Evolutionary conservation across 2,329 filamentous ascomycete genomes (phyloP), one percentile per base, ranked within the genome.

Genomic region (Colletotrichum noveboracense): DNA sequence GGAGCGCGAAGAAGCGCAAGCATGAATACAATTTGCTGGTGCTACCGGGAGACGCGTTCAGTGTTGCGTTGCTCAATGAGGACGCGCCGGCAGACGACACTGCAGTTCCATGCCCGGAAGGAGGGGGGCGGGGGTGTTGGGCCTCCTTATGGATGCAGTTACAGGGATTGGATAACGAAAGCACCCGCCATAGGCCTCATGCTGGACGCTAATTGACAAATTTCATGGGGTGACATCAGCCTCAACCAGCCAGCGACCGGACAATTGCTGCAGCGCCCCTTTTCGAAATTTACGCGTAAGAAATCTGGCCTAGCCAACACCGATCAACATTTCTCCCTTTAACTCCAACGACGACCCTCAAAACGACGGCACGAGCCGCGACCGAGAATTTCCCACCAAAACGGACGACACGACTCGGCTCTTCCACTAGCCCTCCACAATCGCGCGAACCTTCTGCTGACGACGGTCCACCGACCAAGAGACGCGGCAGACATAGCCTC

Each of bases 171-270:
- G 74, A 73, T 64, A 73, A 73, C 58, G 56, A 48, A 28, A 64
- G 26, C 58, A 60, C 48, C n/a, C 38, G 48, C 65, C 58, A 61
- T 74, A 69, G 74, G 74, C 55, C 48, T 58, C 43, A 65, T 60
- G 13, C 56, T n/a, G 24, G 38, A 36, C 71, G 71, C 74, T 75
- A 70, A 70, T 76, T 70, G 74, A 61, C 74, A 76, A 75, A 55
- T 64, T 76, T 75, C 66, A 66, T 56, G 66, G 71, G 62, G 66
- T 75, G 74, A 76, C 74, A 76, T 76, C 74, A 76, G 74, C 61
- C 62, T 74, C 71, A 71, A 67, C 48, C 71, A 76, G 62, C 60
- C 43, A 76, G 62, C 64, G 56, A 74, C 14, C 64, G 13, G 58
- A 74, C 65, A 56, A 60, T 52, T 76, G 58, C 74, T 61, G 66